A percentile compares a stretch with the other conserved stretches of the same genome.
Evolutionary conservation across 31 red algal species (phyloP).

Genomic region (Odonthalia washingtoniensis): DNA sequence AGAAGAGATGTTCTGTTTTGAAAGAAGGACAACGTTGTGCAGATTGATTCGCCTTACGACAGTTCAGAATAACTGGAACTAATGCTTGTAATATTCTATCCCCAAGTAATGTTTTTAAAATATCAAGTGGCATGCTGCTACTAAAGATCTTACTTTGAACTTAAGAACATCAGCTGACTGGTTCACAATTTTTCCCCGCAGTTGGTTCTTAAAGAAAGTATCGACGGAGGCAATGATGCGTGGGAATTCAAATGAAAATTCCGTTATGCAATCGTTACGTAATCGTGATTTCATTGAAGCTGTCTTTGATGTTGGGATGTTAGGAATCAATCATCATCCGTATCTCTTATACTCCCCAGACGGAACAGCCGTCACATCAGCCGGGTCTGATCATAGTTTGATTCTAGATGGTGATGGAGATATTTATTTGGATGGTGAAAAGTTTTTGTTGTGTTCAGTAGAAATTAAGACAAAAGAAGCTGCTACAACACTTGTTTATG

Average conservation of each 20-base stretch:
- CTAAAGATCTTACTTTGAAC: too few species aligned
- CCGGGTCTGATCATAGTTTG: background rate
- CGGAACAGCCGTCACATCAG: background rate
- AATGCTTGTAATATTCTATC: too few species aligned
- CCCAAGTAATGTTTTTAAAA: too few species aligned
- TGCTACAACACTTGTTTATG: background rate
- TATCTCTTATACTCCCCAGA: background rate
- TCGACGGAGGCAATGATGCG: slow-evolving; percentile 36
- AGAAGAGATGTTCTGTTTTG: too few species aligned
- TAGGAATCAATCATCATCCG: background rate
- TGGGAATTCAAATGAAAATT: background rate
- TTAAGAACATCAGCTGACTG: too few species aligned
- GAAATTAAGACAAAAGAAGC: slow-evolving; percentile 13
- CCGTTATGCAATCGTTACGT: background rate
- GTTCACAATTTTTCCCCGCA: too few species aligned
- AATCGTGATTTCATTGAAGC: too few species aligned
- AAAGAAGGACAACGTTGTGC: too few species aligned
- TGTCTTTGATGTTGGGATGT: background rate
- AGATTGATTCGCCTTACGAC: too few species aligned
- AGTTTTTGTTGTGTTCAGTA: background rate
- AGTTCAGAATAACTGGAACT: slow-evolving; percentile 5
- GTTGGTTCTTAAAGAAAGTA: background rate
- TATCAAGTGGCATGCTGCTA: too few species aligned
- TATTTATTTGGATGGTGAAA: background rate
- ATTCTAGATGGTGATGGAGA: background rate